phyloP scores from a whole-genome alignment of 768 basidiomycete genomes.

The Mycena vulgaris region DNA sequence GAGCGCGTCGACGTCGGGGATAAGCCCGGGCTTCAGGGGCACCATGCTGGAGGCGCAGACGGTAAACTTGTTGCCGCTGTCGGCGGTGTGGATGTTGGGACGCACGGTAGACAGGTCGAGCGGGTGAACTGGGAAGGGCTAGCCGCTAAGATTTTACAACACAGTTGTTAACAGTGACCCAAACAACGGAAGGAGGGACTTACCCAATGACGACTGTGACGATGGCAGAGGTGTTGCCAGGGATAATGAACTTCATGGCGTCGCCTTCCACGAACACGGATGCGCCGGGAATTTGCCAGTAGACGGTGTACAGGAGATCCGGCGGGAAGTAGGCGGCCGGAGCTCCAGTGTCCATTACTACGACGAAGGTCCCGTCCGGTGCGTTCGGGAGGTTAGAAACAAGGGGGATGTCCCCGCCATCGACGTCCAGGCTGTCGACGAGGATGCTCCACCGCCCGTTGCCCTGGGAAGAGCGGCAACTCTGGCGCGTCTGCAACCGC shows the following conservation, averaged over 20 bases:
- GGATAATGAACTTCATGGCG: background rate
- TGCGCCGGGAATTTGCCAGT: background rate
- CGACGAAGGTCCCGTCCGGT: background rate
- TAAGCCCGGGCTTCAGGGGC: too few relatives aligned
- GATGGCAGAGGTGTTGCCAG: background rate
- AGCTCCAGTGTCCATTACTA: background rate
- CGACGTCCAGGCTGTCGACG: background rate
- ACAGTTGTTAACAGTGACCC: too few relatives aligned
- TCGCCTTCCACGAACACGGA: background rate
- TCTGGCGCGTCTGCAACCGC: background rate
- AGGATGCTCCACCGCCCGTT: background rate
- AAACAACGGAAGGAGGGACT: background rate
- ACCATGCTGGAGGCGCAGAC: background rate
- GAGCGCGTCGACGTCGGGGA: background rate
- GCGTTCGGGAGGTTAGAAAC: background rate
- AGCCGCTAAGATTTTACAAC: background rate
- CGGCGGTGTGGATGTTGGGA: background rate
- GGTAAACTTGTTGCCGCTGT: background rate
- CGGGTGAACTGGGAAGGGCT: background rate
- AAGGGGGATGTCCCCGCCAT: background rate
- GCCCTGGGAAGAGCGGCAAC: background rate
- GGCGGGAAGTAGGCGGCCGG: background rate
- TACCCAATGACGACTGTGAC: background rate
- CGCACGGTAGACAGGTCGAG: background rate
- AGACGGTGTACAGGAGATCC: background rate